phyloP scores from a whole-genome alignment of 306 rosid genomes.

The Castanea crenata region DNA sequence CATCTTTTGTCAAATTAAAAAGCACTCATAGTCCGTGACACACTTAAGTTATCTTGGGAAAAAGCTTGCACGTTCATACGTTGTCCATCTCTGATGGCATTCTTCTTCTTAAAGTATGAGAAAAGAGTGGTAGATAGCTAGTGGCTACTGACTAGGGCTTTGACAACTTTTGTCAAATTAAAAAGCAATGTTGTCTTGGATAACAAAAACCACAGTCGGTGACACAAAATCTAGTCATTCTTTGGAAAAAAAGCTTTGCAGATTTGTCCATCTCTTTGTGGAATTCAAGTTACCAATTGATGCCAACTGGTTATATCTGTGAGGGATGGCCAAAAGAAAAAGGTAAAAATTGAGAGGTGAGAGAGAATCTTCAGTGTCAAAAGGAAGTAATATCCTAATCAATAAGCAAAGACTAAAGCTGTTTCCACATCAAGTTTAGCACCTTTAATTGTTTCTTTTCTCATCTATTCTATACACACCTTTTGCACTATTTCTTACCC shows the following conservation, averaged over 20 bases:
- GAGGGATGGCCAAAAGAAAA: slow-evolving; percentile 37
- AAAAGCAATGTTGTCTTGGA: too few relatives aligned
- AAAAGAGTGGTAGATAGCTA: too few relatives aligned
- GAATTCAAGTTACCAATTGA: not conserved
- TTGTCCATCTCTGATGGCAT: too few relatives aligned
- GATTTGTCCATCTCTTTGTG: not conserved
- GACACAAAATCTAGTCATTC: too few relatives aligned
- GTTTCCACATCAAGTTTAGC: slow-evolving; percentile 58
- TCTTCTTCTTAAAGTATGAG: too few relatives aligned
- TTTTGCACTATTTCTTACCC: slow-evolving; percentile 8
- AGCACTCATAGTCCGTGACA: slow-evolving; percentile 44
- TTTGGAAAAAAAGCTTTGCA: too few relatives aligned
- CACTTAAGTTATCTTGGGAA: slow-evolving; percentile 25
- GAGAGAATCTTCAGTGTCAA: slow-evolving; percentile 45
- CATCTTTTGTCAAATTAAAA: slow-evolving; percentile 51
- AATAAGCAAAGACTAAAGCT: slow-evolving; percentile 48
- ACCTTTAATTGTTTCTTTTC: slow-evolving; percentile 20
- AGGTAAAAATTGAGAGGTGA: slow-evolving; percentile 6
- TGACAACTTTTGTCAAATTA: too few relatives aligned
- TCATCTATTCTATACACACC: slow-evolving; percentile 1
- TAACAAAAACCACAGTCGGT: too few relatives aligned
- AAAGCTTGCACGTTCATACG: slow-evolving; percentile 7
- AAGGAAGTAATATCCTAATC: slow-evolving; percentile 13
- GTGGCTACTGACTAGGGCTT: too few relatives aligned
- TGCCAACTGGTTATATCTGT: not conserved